phyloP scores from a whole-genome alignment of 106 monocot genomes.

The Agapanthus africanus region DNA sequence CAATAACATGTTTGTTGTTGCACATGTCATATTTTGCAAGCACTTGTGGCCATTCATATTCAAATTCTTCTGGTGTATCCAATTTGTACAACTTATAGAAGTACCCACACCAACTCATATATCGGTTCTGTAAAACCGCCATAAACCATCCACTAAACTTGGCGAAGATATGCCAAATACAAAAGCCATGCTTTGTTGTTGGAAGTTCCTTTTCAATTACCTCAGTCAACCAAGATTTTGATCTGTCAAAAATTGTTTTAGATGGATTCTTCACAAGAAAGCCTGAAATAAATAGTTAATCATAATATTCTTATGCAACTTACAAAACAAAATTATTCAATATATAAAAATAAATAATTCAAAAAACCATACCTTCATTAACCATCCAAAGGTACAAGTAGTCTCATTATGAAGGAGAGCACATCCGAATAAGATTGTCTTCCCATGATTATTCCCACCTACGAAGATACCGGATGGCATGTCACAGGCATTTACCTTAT shows the following conservation, averaged over 20 bases:
- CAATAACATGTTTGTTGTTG: not conserved
- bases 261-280: not conserved
- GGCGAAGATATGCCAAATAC: not conserved
- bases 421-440: conserved; percentile 9
- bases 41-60: not conserved
- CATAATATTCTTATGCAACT: too few species aligned
- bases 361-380: conserved; percentile 1
- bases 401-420: conserved; percentile 7
- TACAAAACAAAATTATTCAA: too few species aligned
- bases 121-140: not conserved
- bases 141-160: conserved; percentile 4
- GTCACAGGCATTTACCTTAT: conserved; percentile 7
- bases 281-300: too few species aligned
- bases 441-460: conserved; percentile 6
- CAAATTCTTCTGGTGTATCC: not conserved
- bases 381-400: not conserved
- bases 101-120: not conserved
- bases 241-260: not conserved
- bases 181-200: not conserved
- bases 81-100: not conserved
- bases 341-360: not conserved
- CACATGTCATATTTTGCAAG: not conserved
- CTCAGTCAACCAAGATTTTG: not conserved
- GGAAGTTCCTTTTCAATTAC: conserved; percentile 1
- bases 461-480: conserved; percentile 9